Evolutionary conservation across 169 alveolate genomes (phyloP), one percentile per base, ranked within the genome.

Genomic region (Cryptosporidium muris): DNA sequence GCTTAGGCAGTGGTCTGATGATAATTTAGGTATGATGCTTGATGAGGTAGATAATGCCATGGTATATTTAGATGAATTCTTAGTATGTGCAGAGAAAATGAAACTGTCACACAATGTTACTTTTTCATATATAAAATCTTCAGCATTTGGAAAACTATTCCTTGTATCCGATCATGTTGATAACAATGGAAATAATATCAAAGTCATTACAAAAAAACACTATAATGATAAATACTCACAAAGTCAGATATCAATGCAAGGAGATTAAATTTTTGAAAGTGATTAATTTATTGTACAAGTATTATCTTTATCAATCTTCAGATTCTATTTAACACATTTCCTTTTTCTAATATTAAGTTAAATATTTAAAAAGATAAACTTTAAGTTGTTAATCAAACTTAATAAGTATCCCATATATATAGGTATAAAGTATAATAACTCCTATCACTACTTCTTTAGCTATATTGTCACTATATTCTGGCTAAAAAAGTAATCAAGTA

Each of bases 91-190:
- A 54, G 85, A 74, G 40, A 74, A 74, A 58, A 74, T 74, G 56
- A 74, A 74, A 42, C 67, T 74, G 7, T 74, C 85, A 2, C 85
- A 53, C 56, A 74, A 74, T 43, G 85, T 74, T 1, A 74, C 85
- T 12, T 25, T 74, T 11, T 74, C 85, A 8, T 74, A 74, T 42
- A 47, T 74, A 9, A 74, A 74, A 54, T 74, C 85, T 4, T 74
- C 85, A 3, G 56, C 85, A 74, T 74, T 74, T 54, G 14, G 47
- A n/a, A 38, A 49, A 5, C 54, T 58, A 12, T 74, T 43, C 63
- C 14, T 74, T 38, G 47, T 74, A 16, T 58, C 85, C 5, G 85
- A 74, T 43, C 40, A 56, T 9, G 38, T 58, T 34, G 85, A 74
- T 43, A 43, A 66, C 1, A 42, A 47, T 43, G 85, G 85, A n/a